Evolutionary conservation across 2,329 filamentous ascomycete genomes (phyloP).

Genomic region (Phialophora tarda): DNA sequence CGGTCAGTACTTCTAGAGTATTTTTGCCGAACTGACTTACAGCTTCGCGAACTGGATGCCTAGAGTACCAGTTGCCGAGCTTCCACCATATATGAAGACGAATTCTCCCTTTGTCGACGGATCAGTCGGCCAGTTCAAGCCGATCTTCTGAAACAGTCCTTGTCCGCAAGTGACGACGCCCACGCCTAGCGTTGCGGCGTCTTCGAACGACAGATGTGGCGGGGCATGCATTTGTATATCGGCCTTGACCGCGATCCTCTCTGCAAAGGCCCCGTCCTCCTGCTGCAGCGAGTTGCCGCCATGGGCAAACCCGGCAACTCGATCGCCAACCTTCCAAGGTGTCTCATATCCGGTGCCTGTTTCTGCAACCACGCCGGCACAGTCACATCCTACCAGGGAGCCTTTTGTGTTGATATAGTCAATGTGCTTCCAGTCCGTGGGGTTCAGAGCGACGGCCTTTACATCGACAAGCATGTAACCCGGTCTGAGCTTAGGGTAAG

Average conservation of each 20-base stretch:
- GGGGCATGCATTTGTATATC: conserved; percentile 44
- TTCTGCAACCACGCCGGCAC: conserved; percentile 44
- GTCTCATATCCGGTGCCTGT: conserved; percentile 34
- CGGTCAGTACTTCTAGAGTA: conserved; percentile 1
- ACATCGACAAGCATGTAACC: conserved; percentile 61
- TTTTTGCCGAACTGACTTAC: too few species aligned
- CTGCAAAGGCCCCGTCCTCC: conserved; percentile 46
- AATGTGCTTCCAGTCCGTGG: conserved; percentile 63
- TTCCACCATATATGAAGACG: conserved; percentile 50
- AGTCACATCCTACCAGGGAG: conserved; percentile 48
- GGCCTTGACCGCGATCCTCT: conserved; percentile 44
- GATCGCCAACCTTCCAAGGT: conserved; percentile 52
- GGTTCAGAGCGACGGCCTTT: conserved; percentile 60
- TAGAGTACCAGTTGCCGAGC: conserved; percentile 47
- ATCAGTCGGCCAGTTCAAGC: conserved; percentile 36
- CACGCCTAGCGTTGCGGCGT: conserved; percentile 44
- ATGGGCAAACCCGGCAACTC: conserved; percentile 47
- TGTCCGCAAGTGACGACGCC: conserved; percentile 51
- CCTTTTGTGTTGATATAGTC: conserved; percentile 45
- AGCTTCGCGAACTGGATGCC: conserved; percentile 51
- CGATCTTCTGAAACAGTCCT: conserved; percentile 45
- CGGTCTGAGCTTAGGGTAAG: conserved; percentile 52
- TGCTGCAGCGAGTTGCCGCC: conserved; percentile 43
- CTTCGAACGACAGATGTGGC: conserved; percentile 42
- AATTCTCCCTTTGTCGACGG: conserved; percentile 40